Evolutionary conservation across 2,329 filamentous ascomycete species (phyloP).

Genomic region (Penicillium sp.): DNA sequence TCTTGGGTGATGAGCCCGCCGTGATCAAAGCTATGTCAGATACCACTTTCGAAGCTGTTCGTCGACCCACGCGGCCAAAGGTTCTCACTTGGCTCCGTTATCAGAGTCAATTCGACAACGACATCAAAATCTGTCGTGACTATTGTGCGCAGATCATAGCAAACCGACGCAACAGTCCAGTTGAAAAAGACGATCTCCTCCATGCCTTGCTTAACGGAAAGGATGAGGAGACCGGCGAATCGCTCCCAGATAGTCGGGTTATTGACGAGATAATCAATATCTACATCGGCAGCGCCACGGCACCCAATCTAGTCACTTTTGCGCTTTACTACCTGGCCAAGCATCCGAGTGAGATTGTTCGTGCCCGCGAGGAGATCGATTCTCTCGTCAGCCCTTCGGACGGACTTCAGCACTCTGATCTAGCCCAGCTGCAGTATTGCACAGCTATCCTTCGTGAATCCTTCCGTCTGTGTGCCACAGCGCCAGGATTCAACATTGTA

Average conservation of each 20-base stretch:
- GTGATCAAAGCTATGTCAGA: constrained; percentile 58
- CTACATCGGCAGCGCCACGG: constrained; percentile 68
- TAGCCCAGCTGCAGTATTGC: constrained; percentile 57
- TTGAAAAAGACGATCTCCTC: constrained; percentile 61
- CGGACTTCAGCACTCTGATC: constrained; percentile 10
- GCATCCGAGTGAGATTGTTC: constrained; percentile 59
- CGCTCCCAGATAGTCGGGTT: constrained; percentile 60
- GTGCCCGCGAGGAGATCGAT: constrained; percentile 69
- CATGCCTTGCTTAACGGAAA: constrained; percentile 59
- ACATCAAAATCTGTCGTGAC: constrained; percentile 56
- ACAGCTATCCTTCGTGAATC: constrained; percentile 65
- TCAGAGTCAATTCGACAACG: constrained; percentile 54
- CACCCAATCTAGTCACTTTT: constrained; percentile 67
- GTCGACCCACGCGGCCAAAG: constrained; percentile 54
- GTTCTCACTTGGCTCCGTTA: constrained; percentile 57
- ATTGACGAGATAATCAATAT: constrained; percentile 70
- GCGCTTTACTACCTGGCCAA: constrained; percentile 65
- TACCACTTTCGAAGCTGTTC: constrained; percentile 58
- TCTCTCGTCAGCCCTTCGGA: constrained; percentile 26
- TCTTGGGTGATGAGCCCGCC: constrained; percentile 51
- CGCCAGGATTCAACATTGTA: constrained; percentile 56
- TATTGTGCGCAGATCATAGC: constrained; percentile 60
- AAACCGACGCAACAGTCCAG: constrained; percentile 56
- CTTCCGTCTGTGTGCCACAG: constrained; percentile 61
- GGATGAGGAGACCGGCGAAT: constrained; percentile 63